Percentiles rank a stretch among this genome's conserved stretches.
Conservation (phyloP, 306 rosid genomes). For the cucumber (Cucumis sativus) region Cucumber_9930_V3 NC_026656.2:24020001-24020500, state of each 20-base stretch:
- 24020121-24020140: constrained; percentile 22
- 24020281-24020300: constrained; percentile 26
- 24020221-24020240: constrained; percentile 18
- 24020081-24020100: constrained; percentile 12
- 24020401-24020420: too few relatives aligned
- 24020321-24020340: background rate
- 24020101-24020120: background rate
- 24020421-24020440: too few relatives aligned
- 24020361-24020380: background rate
- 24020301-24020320: background rate
- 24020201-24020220: background rate
- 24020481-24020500: too few relatives aligned
- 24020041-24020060: constrained; percentile 17
- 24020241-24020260: constrained; percentile 17
- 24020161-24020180: constrained; percentile 7
- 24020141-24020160: constrained; percentile 31
- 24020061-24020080: background rate
- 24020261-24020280: constrained; percentile 24
- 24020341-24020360: background rate
- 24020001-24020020: constrained; percentile 4
- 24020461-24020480: too few relatives aligned
- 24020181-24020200: background rate
- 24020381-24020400: too few relatives aligned
- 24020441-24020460: too few relatives aligned
- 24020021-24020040: constrained; percentile 31